Percentiles rank a stretch among this genome's conserved stretches.
Evolutionary conservation across 139 green algal species (phyloP).

Genomic region (Chlorella sp.): DNA sequence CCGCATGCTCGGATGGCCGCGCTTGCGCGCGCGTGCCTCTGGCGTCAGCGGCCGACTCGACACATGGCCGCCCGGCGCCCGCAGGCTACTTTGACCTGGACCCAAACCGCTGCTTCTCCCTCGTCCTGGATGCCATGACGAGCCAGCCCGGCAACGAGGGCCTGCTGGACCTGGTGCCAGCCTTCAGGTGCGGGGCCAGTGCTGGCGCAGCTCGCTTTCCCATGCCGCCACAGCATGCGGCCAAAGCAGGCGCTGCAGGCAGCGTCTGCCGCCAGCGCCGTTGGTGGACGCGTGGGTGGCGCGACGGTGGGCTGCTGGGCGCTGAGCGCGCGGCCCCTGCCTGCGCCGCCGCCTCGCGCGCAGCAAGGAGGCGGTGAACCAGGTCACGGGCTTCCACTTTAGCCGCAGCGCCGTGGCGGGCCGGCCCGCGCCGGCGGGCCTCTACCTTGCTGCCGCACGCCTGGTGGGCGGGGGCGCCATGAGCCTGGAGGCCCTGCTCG

Average conservation of each 20-base stretch:
- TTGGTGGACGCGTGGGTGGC: too few relatives aligned
- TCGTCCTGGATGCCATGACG: constrained; percentile 74
- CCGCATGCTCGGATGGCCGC: too few relatives aligned
- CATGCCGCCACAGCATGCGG: too few relatives aligned
- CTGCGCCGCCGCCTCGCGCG: too few relatives aligned
- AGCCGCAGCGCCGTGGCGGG: neutral
- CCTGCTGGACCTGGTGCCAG: constrained; percentile 44
- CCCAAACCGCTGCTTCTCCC: constrained; percentile 83
- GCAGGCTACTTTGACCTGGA: constrained; percentile 92
- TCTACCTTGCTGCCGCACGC: constrained; percentile 2
- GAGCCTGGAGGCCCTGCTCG: constrained; percentile 60
- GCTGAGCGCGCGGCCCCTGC: too few relatives aligned
- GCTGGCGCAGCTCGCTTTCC: neutral
- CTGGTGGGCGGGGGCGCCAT: constrained; percentile 49
- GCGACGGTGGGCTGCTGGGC: too few relatives aligned
- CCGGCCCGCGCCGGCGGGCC: neutral
- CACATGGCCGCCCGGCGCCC: too few relatives aligned
- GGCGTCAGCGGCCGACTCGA: too few relatives aligned
- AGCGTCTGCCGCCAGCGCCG: too few relatives aligned
- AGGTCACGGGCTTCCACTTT: constrained; percentile 53
- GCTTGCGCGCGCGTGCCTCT: too few relatives aligned
- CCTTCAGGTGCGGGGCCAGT: constrained; percentile 26
- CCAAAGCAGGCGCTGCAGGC: too few relatives aligned
- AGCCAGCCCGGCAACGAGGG: constrained; percentile 41
- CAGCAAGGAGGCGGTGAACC: too few relatives aligned